phyloP scores from a whole-genome alignment of 1,284 basidiomycete genomes.

The Rhodotorula sp. region DNA sequence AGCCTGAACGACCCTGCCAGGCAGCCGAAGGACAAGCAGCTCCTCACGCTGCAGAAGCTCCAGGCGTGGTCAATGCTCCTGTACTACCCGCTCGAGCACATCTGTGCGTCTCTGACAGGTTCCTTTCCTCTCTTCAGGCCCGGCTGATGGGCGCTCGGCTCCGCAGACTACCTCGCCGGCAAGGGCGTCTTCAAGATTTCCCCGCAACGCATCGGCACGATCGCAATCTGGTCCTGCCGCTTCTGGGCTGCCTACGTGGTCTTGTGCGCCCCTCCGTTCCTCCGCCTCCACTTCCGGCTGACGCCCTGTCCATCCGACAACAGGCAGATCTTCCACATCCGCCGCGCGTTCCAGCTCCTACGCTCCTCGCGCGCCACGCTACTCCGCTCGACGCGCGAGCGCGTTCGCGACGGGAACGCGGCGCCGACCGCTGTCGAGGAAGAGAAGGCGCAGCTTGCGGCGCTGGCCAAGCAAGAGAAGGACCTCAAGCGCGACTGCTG shows the following conservation, averaged over 20 bases:
- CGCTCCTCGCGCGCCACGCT: slow-evolving; percentile 13
- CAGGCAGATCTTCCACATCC: slow-evolving; percentile 41
- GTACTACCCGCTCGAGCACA: slow-evolving; percentile 78
- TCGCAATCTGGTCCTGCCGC: slow-evolving; percentile 69
- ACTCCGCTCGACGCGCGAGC: slow-evolving; percentile 42
- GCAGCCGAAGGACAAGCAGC: slow-evolving; percentile 54
- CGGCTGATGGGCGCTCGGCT: background rate
- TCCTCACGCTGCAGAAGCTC: slow-evolving; percentile 64
- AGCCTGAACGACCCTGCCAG: slow-evolving; percentile 42
- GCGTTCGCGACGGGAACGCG: slow-evolving; percentile 22
- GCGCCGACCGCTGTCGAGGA: slow-evolving; percentile 49
- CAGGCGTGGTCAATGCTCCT: slow-evolving; percentile 81
- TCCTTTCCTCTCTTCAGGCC: too few relatives aligned
- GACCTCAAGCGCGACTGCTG: slow-evolving; percentile 72
- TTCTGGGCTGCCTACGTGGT: slow-evolving; percentile 75
- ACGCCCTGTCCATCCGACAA: background rate
- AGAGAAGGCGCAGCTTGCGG: slow-evolving; percentile 59
- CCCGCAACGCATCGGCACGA: slow-evolving; percentile 53
- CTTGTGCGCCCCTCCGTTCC: slow-evolving; percentile 66
- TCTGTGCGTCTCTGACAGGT: slow-evolving; percentile 52
- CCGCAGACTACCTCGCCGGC: slow-evolving; percentile 61
- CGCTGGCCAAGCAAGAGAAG: slow-evolving; percentile 62
- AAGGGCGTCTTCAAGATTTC: slow-evolving; percentile 60
- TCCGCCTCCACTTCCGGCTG: slow-evolving; percentile 14
- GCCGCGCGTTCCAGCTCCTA: slow-evolving; percentile 50